Percentiles rank a stretch among this genome's conserved stretches.
Conservation (phyloP, 192 early-diverging fungal genomes). For the Allomyces macrogynus region DNA sequence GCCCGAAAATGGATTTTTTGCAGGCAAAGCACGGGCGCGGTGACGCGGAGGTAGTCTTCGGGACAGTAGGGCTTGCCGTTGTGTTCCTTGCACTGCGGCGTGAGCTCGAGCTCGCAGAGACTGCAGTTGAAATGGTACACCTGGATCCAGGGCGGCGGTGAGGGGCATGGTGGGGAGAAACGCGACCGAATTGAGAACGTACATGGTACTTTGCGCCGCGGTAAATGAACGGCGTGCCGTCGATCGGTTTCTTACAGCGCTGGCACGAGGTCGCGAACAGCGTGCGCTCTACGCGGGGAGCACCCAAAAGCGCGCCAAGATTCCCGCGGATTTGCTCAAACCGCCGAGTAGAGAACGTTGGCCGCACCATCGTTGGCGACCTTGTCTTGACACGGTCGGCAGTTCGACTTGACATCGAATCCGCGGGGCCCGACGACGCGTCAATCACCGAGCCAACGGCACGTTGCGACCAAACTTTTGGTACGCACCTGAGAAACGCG, state of each 20-base stretch:
- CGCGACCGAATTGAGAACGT: background rate
- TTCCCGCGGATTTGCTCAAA: background rate
- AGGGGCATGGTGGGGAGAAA: too few species aligned
- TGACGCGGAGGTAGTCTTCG: conserved; percentile 13
- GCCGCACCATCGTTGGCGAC: conserved; percentile 1
- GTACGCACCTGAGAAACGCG: conserved; percentile 14
- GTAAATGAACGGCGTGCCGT: conserved; percentile 3
- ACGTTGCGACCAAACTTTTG: too few species aligned
- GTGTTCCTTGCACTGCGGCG: conserved; percentile 12
- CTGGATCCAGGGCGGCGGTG: too few species aligned
- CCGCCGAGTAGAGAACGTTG: background rate
- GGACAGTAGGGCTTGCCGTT: conserved; percentile 30
- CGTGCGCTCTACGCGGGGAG: background rate
- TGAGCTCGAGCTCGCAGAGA: conserved; percentile 15
- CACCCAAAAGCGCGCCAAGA: too few species aligned
- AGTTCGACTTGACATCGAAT: conserved; percentile 20
- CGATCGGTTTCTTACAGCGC: conserved; percentile 17
- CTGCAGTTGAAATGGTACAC: conserved; percentile 23
- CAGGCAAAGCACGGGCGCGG: conserved; percentile 17
- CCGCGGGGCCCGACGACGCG: background rate
- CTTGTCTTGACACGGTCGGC: conserved; percentile 15
- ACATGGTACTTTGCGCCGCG: conserved; percentile 1
- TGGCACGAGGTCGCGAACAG: conserved; percentile 13
- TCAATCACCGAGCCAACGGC: too few species aligned
- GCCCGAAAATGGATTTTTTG: conserved; percentile 17